Conservation (phyloP, 352 stramenopile species). For the Pythium pyrilobum region DNA sequence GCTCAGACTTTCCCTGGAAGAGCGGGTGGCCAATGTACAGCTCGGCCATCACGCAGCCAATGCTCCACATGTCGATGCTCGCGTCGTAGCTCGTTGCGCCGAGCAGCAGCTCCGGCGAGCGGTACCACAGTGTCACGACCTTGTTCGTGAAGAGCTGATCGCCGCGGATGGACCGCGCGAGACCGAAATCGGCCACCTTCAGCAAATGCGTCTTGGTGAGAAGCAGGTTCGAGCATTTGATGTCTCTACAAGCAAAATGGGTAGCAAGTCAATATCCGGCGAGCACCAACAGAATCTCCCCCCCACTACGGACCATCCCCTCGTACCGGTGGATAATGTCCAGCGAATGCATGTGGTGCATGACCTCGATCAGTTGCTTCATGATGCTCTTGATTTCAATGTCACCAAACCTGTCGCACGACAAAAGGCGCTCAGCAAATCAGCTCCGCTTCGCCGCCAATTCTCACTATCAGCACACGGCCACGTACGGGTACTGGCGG, state of each 20-base stretch:
- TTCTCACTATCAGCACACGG: neutral
- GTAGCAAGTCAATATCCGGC: too few relatives aligned
- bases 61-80: constrained; percentile 95
- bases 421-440: neutral
- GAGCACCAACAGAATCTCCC: too few relatives aligned
- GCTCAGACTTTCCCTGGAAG: constrained; percentile 84
- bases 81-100: constrained; percentile 91
- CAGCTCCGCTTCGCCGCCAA: too few relatives aligned
- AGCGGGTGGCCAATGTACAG: constrained; percentile 83
- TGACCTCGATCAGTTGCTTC: constrained; percentile 81
- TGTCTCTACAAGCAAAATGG: constrained; percentile 27
- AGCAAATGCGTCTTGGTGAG: constrained; percentile 75
- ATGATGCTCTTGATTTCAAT: constrained; percentile 86
- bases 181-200: constrained; percentile 84
- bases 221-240: constrained; percentile 92
- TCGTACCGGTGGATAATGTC: constrained; percentile 86
- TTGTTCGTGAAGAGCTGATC: constrained; percentile 94
- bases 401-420: constrained; percentile 60
- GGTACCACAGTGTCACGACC: constrained; percentile 95
- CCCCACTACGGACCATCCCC: too few relatives aligned
- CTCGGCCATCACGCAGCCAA: constrained; percentile 88
- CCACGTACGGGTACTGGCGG: constrained; percentile 68
- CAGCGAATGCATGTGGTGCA: constrained; percentile 85
- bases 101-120: constrained; percentile 91
- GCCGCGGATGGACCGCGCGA: constrained; percentile 78